Percentiles rank a stretch among this genome's conserved stretches.
Evolutionary conservation across 768 basidiomycete species (phyloP).

Genomic region (Russula ochroleuca): DNA sequence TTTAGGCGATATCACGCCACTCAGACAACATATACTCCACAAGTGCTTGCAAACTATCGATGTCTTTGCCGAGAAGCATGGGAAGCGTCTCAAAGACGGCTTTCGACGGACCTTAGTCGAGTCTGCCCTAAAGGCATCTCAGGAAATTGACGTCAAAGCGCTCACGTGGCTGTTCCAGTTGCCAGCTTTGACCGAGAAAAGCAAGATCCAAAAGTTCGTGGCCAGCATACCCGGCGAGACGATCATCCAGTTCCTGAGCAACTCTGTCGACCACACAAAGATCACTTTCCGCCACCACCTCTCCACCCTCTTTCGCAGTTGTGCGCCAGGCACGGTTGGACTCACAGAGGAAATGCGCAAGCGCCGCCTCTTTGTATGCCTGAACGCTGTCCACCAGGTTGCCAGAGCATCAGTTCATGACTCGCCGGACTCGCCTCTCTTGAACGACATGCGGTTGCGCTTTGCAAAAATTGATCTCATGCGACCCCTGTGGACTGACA

Average conservation of each 20-base stretch:
- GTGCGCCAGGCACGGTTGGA: background rate
- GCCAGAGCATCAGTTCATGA: background rate
- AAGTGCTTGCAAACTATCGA: background rate
- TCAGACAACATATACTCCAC: background rate
- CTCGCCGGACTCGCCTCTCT: background rate
- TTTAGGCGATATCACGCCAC: background rate
- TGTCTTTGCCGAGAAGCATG: background rate
- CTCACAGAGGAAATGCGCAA: constrained; percentile 1
- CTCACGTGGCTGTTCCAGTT: constrained; percentile 1
- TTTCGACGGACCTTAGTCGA: constrained; percentile 5
- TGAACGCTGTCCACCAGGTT: background rate
- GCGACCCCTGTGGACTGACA: background rate
- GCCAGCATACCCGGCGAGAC: constrained; percentile 4
- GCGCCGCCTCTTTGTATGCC: background rate
- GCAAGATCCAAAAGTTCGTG: constrained; percentile 6
- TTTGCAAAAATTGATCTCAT: background rate
- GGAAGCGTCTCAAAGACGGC: background rate
- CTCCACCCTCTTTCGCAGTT: constrained; percentile 8
- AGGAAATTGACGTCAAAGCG: background rate
- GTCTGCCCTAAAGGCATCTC: background rate
- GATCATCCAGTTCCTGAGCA: background rate
- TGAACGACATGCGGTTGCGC: background rate
- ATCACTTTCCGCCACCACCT: background rate
- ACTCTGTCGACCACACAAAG: background rate
- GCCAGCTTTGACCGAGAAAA: background rate